Conservation (phyloP, 2,329 filamentous ascomycete genomes). For the Cercospora zeae-maydis region DNA sequence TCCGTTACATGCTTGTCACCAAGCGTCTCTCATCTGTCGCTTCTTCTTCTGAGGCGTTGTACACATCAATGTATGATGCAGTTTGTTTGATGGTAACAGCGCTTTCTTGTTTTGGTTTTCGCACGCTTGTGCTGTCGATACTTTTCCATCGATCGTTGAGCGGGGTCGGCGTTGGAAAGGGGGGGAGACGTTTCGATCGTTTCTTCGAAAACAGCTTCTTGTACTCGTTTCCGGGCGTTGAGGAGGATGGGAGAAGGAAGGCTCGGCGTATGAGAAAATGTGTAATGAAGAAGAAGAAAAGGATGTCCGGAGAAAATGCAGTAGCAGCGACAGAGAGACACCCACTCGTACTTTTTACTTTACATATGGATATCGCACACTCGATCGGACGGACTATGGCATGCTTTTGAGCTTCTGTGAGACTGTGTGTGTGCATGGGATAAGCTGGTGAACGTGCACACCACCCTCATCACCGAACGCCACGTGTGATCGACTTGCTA, state of each 20-base stretch:
- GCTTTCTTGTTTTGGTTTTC: not conserved
- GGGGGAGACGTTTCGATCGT: not conserved
- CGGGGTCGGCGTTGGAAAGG: not conserved
- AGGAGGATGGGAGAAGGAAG: not conserved
- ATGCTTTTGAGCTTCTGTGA: not conserved
- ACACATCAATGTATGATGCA: slow-evolving; percentile 12
- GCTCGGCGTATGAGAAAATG: not conserved
- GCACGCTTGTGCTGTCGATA: slow-evolving; percentile 1
- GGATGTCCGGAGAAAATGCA: not conserved
- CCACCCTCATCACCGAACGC: not conserved
- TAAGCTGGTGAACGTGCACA: not conserved
- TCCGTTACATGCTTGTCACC: slow-evolving; percentile 7
- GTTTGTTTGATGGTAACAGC: not conserved
- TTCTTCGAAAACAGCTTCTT: not conserved
- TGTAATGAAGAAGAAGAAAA: slow-evolving; percentile 3
- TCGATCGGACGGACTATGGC: not conserved
- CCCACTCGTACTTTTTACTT: not conserved
- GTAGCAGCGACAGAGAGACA: slow-evolving; percentile 2
- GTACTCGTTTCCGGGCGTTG: not conserved
- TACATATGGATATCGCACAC: not conserved
- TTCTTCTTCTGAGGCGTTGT: slow-evolving; percentile 1
- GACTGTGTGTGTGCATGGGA: not conserved
- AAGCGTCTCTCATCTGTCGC: slow-evolving; percentile 17
- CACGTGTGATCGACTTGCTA: not conserved
- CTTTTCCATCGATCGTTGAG: not conserved